A percentile compares a stretch with the other conserved stretches of the same genome.
Evolutionary conservation across 768 basidiomycete species (phyloP).

Genomic region (Amylocystis lapponica): DNA sequence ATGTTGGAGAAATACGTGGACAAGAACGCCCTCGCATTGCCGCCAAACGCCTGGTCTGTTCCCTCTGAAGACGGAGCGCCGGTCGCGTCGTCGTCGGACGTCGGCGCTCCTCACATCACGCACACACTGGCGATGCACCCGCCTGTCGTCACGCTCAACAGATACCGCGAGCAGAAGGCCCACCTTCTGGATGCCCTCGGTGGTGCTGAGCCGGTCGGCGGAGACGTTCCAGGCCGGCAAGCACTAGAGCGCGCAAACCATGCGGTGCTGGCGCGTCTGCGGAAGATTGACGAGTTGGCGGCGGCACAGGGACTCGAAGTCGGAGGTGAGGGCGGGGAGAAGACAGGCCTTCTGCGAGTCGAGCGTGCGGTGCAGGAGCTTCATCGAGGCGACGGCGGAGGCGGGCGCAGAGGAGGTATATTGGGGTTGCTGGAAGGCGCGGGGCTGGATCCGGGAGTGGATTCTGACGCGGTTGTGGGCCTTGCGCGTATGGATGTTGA

Average conservation of each 20-base stretch:
- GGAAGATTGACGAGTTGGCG: slow-evolving; percentile 43
- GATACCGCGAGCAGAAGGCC: slow-evolving; percentile 41
- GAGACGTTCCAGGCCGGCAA: slow-evolving; percentile 7
- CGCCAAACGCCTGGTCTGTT: neutral
- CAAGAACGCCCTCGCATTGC: slow-evolving; percentile 24
- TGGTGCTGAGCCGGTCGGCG: neutral
- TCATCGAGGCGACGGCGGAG: slow-evolving; percentile 8
- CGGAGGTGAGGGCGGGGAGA: slow-evolving; percentile 36
- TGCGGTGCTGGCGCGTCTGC: slow-evolving; percentile 47
- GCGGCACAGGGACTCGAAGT: slow-evolving; percentile 35
- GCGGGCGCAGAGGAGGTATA: slow-evolving; percentile 31
- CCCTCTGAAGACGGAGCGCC: too few species aligned
- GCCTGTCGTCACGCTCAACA: slow-evolving; percentile 27
- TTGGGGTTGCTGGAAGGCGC: slow-evolving; percentile 44
- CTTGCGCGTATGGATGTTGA: neutral
- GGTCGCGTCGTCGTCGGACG: too few species aligned
- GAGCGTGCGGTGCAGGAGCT: slow-evolving; percentile 40
- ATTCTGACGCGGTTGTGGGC: neutral
- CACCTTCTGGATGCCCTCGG: slow-evolving; percentile 32
- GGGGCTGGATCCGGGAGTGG: slow-evolving; percentile 8
- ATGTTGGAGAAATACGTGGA: slow-evolving; percentile 47
- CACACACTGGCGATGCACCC: slow-evolving; percentile 29
- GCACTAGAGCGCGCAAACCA: slow-evolving; percentile 42
- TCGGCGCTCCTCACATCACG: slow-evolving; percentile 8
- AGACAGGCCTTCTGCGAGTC: slow-evolving; percentile 40